phyloP scores from a whole-genome alignment of 1,284 basidiomycete species.

The Ganoderma meredithae region DNA sequence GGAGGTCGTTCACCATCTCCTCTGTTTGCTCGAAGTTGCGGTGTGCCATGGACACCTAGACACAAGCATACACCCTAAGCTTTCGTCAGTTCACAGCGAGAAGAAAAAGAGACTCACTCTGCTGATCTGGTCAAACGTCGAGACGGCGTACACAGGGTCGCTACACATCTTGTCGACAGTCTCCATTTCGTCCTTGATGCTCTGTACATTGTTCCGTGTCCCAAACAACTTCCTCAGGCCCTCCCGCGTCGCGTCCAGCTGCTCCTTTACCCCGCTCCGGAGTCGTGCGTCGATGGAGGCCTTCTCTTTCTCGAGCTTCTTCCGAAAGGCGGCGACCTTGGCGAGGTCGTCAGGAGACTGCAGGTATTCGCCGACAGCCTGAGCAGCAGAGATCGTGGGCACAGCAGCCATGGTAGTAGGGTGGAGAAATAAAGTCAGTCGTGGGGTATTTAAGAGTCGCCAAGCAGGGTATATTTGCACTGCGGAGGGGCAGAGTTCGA shows the following conservation, averaged over 20 bases:
- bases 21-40: conserved; percentile 95
- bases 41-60: conserved; percentile 93
- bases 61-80: background rate
- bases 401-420: conserved; percentile 35
- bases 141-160: conserved; percentile 76
- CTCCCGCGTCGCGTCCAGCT: conserved; percentile 90
- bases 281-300: conserved; percentile 94
- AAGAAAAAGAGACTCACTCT: conserved; percentile 61
- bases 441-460: background rate
- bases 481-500: background rate
- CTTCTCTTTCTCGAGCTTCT: conserved; percentile 97
- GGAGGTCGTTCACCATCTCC: conserved; percentile 93
- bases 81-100: background rate
- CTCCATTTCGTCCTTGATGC: conserved; percentile 93
- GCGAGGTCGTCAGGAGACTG: conserved; percentile 94
- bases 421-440: background rate
- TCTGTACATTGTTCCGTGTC: conserved; percentile 84
- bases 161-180: conserved; percentile 83
- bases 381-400: conserved; percentile 72
- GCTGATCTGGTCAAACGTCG: conserved; percentile 92
- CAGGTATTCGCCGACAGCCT: conserved; percentile 85
- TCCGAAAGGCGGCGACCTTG: conserved; percentile 89
- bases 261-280: conserved; percentile 92
- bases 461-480: background rate
- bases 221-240: conserved; percentile 88